A percentile compares a stretch with the other conserved stretches of the same genome.
These are phyloP conservation scores for Amanita subjunquillea DNA, from an alignment of 768 basidiomycete genomes.

Conservation along the genomic window DNA sequence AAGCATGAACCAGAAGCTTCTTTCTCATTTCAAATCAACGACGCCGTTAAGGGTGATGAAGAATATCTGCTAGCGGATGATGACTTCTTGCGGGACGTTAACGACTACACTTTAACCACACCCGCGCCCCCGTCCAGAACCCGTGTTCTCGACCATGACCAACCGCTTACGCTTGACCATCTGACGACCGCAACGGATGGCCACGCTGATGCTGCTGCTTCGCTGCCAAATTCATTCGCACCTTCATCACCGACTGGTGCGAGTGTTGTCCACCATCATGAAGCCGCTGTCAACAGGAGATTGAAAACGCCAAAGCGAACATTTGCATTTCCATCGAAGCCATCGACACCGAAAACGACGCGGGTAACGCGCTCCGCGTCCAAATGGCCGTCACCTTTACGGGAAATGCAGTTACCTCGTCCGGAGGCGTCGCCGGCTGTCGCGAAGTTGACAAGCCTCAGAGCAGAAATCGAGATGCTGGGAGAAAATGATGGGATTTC, in stretches of 20 bases:
- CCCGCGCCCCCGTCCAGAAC: conserved; percentile 17
- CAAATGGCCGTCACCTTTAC: conserved; percentile 3
- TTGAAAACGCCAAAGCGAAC: conserved; percentile 6
- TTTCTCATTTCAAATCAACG: conserved; percentile 48
- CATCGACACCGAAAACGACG: conserved; percentile 1
- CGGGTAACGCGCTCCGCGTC: conserved; percentile 1
- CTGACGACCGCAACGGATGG: conserved; percentile 26
- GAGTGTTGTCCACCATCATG: conserved; percentile 1
- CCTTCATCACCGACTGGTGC: conserved; percentile 4
- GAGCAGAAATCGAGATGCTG: conserved; percentile 17
- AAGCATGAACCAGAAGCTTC: conserved; percentile 30
- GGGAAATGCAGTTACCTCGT: conserved; percentile 4
- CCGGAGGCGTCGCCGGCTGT: conserved; percentile 15
- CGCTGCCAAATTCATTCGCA: conserved; percentile 6
- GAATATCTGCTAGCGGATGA: conserved; percentile 36
- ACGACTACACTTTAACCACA: conserved; percentile 27
- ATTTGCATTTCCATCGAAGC: conserved; percentile 3
- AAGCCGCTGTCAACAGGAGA: conserved; percentile 3
- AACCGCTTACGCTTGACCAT: conserved; percentile 27
- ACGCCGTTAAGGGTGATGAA: conserved; percentile 32
- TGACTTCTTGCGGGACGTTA: conserved; percentile 34
- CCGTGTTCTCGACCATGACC: conserved; percentile 10
- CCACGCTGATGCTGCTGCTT: background rate
- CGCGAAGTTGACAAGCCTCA: conserved; percentile 13
- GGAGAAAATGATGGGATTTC: conserved; percentile 10